Evolutionary conservation across 768 basidiomycete species (phyloP).

Genomic region (Leccinum broughii): DNA sequence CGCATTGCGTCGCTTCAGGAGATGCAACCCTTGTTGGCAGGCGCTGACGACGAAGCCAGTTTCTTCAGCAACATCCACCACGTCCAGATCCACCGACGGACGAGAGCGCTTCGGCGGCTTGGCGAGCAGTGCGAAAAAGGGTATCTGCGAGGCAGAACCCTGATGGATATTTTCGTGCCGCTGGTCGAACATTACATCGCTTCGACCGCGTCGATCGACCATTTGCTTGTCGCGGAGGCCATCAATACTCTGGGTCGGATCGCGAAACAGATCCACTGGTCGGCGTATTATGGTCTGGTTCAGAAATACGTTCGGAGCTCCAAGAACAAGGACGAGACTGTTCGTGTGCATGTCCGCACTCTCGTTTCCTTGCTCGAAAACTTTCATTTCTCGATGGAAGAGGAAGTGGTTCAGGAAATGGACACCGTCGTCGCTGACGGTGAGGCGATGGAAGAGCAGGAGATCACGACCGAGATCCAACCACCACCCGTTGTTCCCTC

Average conservation of each 20-base stretch:
- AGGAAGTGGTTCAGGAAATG: constrained; percentile 44
- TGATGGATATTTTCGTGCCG: constrained; percentile 85
- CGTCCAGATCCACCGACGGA: constrained; percentile 87
- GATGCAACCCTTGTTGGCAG: constrained; percentile 77
- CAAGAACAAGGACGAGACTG: constrained; percentile 39
- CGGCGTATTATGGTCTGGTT: constrained; percentile 75
- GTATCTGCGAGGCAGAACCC: constrained; percentile 62
- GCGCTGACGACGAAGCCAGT: constrained; percentile 90
- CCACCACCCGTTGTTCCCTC: constrained; percentile 3
- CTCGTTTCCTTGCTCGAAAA: constrained; percentile 83
- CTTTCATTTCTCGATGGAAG: constrained; percentile 85
- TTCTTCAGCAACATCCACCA: constrained; percentile 97
- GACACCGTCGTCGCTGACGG: constrained; percentile 34
- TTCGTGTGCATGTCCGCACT: constrained; percentile 71
- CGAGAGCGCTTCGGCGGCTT: constrained; percentile 82
- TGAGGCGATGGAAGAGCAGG: constrained; percentile 29
- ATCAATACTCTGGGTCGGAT: constrained; percentile 78
- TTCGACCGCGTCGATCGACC: constrained; percentile 44
- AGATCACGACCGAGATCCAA: constrained; percentile 17
- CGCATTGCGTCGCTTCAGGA: constrained; percentile 66
- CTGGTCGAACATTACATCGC: constrained; percentile 80
- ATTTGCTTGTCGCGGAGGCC: constrained; percentile 89
- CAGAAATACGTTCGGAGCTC: constrained; percentile 77
- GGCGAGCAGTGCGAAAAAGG: constrained; percentile 73
- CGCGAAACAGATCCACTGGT: constrained; percentile 78